A percentile compares a stretch with the other conserved stretches of the same genome.
Evolutionary conservation across 345 rosid genomes (phyloP).

Genomic region (Kandelia obovata): DNA sequence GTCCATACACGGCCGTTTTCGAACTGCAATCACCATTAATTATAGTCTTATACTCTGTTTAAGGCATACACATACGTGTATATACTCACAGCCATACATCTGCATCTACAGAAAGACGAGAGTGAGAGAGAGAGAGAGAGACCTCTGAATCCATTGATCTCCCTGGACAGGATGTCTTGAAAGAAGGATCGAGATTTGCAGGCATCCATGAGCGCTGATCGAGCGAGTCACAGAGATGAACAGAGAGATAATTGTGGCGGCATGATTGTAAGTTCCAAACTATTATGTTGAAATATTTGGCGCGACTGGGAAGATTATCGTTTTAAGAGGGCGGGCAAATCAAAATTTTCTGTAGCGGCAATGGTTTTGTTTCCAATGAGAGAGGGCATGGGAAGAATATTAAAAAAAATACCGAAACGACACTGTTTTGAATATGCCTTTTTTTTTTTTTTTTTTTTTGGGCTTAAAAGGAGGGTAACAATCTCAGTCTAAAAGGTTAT

Average conservation of each 20-base stretch:
- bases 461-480: no score
- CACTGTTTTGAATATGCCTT: no score
- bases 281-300: not conserved
- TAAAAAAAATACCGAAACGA: not conserved
- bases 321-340: slow-evolving; percentile 17
- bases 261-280: not conserved
- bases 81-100: no score
- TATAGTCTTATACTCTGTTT: not conserved
- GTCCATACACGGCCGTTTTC: slow-evolving; percentile 48
- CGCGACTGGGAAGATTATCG: not conserved
- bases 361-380: not conserved
- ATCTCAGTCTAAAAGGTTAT: no score
- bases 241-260: not conserved
- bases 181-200: slow-evolving; percentile 51
- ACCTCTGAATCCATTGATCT: slow-evolving; percentile 73
- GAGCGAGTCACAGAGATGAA: not conserved
- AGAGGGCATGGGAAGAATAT: no score
- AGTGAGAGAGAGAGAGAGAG: not conserved
- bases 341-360: not conserved
- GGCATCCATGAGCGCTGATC: slow-evolving; percentile 30
- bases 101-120: no score
- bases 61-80: not conserved
- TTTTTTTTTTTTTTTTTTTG: no score
- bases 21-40: slow-evolving; percentile 29
- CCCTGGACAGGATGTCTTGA: slow-evolving; percentile 58